A percentile compares a stretch with the other conserved stretches of the same genome.
These are phyloP conservation scores for Mesostigma viride DNA, from an alignment of 139 green algal species.

Conservation along the genomic window DNA sequence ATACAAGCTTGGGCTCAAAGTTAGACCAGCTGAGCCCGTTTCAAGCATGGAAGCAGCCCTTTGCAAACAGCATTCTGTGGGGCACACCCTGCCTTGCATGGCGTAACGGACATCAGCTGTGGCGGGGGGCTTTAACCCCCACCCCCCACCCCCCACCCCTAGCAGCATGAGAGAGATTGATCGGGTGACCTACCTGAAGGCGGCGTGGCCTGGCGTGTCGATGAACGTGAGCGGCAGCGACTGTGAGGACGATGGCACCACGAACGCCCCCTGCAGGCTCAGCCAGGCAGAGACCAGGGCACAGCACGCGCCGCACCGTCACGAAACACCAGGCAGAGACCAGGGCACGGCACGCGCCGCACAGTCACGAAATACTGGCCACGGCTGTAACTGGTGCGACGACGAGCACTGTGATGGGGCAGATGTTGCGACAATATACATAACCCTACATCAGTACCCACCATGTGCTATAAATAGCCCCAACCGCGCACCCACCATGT, in stretches of 20 bases:
- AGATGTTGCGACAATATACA: too few species aligned
- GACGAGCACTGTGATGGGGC: background rate
- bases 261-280: background rate
- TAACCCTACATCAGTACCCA: too few species aligned
- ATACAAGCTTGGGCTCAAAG: too few species aligned
- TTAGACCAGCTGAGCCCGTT: too few species aligned
- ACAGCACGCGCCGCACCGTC: background rate
- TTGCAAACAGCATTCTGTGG: too few species aligned
- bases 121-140: too few species aligned
- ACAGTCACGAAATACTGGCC: background rate
- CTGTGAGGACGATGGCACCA: background rate
- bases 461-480: too few species aligned
- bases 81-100: too few species aligned
- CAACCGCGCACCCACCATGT: constrained; percentile 81
- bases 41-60: too few species aligned
- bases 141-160: too few species aligned
- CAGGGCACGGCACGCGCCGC: background rate
- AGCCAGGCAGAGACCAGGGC: background rate
- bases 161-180: too few species aligned
- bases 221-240: constrained; percentile 71
- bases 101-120: too few species aligned
- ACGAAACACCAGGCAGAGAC: background rate
- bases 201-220: constrained; percentile 70
- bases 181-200: constrained; percentile 13
- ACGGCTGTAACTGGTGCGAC: constrained; percentile 8